Base-by-base conservation (phyloP, 176 grass and related monocot genomes). In the Triticum dicoccoides region DNA sequence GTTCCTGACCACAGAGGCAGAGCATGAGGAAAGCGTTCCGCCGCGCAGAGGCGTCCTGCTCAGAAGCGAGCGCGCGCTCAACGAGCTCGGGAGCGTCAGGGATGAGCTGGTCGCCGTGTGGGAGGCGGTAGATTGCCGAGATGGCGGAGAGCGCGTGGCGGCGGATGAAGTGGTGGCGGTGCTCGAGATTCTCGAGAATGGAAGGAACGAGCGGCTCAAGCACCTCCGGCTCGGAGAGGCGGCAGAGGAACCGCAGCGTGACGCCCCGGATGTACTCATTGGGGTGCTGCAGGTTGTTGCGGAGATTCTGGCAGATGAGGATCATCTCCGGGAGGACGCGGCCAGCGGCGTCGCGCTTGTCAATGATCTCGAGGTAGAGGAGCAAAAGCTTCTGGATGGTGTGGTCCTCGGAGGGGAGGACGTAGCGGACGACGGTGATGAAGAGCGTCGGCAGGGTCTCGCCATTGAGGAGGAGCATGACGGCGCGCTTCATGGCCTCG, bases 281-380 rank as follows among this genome's bases (percentile, higher is more conserved):
- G 78, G 95, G 83, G 85, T 90, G 87, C 77, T 92, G 91, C 15
- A 98, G 89, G 84, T 93, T 98, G 80, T 98, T 93, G 77, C 89
- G 92, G 12, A 98, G 83, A 76, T 98, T 98, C 93, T 98, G 95
- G 84, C 96, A 94, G 88, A 95, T 95, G 54, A 98, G 88, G 82
- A 98, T 95, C 93, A 98, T 98, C 93, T 98, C 93, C 6, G 96
- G 96, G 6, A 98, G 91, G 24, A 84, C 84, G 44, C 86, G 69
- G 3, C 96, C 96, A 56, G 73, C 79, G 18, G 89, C 9, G 72
- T 91, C 91, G 20, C 79, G 90, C 87, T 92, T 91, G 75, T 93
- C 91, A 38, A 93, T 86, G 78, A 89, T 96, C 87, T 96, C 94
- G 42, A 93, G 89, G 89, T 93, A 96, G 82, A 93, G 86, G 34